A percentile compares a stretch with the other conserved stretches of the same genome.
Evolutionary conservation across 805 yeast genomes (phyloP).

Genomic region (Wickerhamomyces tratensis): DNA sequence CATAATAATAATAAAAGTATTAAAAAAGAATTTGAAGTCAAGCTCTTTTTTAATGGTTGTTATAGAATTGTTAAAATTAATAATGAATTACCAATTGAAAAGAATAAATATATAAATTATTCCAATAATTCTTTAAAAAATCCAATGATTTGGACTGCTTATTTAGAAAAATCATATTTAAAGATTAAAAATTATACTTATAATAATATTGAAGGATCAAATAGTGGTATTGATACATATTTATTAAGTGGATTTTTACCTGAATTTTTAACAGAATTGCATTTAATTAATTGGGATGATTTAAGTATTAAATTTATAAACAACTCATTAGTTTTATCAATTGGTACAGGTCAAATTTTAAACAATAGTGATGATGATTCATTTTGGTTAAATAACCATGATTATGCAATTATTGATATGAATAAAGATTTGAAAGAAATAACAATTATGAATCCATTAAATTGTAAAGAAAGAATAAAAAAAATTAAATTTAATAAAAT

Average conservation of each 20-base stretch:
- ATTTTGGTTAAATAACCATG: slow-evolving; percentile 51
- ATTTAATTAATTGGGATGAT: slow-evolving; percentile 18
- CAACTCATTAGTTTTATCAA: slow-evolving; percentile 39
- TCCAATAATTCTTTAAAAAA: slow-evolving; percentile 7
- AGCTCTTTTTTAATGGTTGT: slow-evolving; percentile 43
- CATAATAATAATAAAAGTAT: too few relatives aligned
- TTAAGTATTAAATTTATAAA: slow-evolving; percentile 20
- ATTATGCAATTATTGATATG: slow-evolving; percentile 50
- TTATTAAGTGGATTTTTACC: slow-evolving; percentile 69
- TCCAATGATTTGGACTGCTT: slow-evolving; percentile 49
- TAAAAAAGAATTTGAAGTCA: slow-evolving; percentile 26
- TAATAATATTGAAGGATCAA: slow-evolving; percentile 55
- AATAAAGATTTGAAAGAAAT: slow-evolving; percentile 36
- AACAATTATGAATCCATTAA: slow-evolving; percentile 2
- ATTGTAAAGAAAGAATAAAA: slow-evolving; percentile 8
- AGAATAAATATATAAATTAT: slow-evolving; percentile 9
- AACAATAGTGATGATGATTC: slow-evolving; percentile 22
- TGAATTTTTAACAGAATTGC: slow-evolving; percentile 30
- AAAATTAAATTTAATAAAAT: slow-evolving; percentile 22
- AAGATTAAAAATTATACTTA: slow-evolving; percentile 45
- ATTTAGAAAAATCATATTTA: slow-evolving; percentile 72
- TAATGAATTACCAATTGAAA: slow-evolving; percentile 32
- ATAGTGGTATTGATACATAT: slow-evolving; percentile 61
- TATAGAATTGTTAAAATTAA: slow-evolving; percentile 37
- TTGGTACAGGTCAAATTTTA: slow-evolving; percentile 51